Evolutionary conservation across 1,284 basidiomycete species (phyloP).

Genomic region (Filobasidium uniguttulatum): DNA sequence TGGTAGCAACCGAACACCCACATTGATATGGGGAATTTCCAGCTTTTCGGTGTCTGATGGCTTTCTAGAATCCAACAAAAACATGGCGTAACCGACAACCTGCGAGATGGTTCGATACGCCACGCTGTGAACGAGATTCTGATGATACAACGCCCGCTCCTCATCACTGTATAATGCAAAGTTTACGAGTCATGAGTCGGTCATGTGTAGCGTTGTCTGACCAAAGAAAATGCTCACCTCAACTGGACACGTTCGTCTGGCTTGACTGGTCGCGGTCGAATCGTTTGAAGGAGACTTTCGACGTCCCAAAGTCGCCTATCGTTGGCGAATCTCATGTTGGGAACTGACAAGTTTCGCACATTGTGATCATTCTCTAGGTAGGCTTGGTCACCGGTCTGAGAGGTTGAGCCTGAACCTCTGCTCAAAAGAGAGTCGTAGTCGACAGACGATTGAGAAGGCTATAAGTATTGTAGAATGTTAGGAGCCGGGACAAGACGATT

Average conservation of each 20-base stretch:
- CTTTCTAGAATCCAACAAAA: conserved; percentile 62
- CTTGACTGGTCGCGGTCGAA: conserved; percentile 50
- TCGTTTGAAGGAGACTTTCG: conserved; percentile 70
- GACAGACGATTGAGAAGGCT: no score
- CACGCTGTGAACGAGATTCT: conserved; percentile 59
- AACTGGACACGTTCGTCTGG: conserved; percentile 56
- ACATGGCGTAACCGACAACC: conserved; percentile 73
- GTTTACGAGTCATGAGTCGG: background rate
- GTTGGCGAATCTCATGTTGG: conserved; percentile 68
- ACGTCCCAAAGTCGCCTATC: conserved; percentile 77
- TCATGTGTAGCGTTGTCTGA: background rate
- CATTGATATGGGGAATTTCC: conserved; percentile 65
- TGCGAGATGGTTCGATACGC: conserved; percentile 73
- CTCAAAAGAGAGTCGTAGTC: no score
- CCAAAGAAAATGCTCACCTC: conserved; percentile 43
- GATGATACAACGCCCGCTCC: conserved; percentile 65
- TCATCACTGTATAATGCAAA: conserved; percentile 52
- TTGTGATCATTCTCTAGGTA: conserved; percentile 13
- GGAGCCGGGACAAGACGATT: background rate
- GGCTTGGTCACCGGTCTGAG: conserved; percentile 6
- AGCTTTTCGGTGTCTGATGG: conserved; percentile 62
- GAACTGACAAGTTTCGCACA: conserved; percentile 17
- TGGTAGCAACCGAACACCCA: conserved; percentile 52
- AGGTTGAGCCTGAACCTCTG: no score
- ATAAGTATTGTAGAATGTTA: no score